phyloP scores from a whole-genome alignment of 331 rosid genomes.

The Saraca asoca region DNA sequence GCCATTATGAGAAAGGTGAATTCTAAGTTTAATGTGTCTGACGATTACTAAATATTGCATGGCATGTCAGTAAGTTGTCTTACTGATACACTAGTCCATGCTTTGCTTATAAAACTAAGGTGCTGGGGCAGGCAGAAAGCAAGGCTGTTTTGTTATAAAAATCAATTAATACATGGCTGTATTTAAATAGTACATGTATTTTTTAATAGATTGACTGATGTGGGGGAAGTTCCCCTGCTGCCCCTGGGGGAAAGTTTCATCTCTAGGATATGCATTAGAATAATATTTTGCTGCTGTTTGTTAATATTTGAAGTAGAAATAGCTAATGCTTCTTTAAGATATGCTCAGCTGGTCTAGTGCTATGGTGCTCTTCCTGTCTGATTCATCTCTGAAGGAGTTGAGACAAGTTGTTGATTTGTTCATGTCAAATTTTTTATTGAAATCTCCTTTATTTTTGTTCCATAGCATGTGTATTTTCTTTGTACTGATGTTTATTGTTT shows the following conservation, averaged over 20 bases:
- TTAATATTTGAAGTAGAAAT: too few relatives aligned
- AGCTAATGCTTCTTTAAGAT: too few relatives aligned
- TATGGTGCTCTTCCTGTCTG: conserved; percentile 14
- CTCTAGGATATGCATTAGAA: neutral
- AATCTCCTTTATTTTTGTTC: neutral
- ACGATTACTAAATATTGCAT: conserved; percentile 25
- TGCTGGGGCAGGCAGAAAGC: conserved; percentile 20
- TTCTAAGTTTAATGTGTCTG: neutral
- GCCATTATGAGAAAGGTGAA: neutral
- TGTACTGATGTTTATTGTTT: neutral
- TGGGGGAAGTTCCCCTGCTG: neutral
- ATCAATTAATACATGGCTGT: neutral
- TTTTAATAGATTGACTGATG: neutral
- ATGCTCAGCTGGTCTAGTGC: neutral
- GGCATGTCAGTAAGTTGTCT: neutral
- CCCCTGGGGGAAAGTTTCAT: neutral
- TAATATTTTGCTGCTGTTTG: neutral
- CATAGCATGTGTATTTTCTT: neutral
- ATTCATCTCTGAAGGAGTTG: neutral
- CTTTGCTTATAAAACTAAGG: neutral
- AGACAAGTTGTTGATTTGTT: conserved; percentile 19
- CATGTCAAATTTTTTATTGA: neutral
- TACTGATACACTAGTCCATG: neutral
- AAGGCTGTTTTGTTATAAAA: neutral
- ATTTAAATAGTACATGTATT: neutral